These are phyloP conservation scores for Leucosporidium yakuticum DNA, from an alignment of 768 basidiomycete genomes.

Conservation along the genomic window DNA sequence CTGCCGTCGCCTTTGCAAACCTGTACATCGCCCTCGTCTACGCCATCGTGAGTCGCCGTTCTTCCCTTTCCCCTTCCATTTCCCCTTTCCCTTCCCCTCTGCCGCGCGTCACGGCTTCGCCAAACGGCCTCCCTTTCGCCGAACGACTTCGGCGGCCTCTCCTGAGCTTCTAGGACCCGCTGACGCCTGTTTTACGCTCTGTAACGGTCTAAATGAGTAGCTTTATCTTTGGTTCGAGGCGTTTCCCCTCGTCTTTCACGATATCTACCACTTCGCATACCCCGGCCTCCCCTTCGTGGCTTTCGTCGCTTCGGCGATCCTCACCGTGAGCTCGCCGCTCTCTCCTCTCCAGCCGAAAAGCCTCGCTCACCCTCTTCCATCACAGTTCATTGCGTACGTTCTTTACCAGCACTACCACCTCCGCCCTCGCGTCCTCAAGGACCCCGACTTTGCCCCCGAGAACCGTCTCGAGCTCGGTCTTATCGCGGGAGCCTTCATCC, in stretches of 20 bases:
- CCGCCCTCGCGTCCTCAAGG: background rate
- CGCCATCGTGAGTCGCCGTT: constrained; percentile 26
- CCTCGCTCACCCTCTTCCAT: too few relatives aligned
- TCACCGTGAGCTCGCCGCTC: too few relatives aligned
- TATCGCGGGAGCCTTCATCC: constrained; percentile 24
- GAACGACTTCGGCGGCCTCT: too few relatives aligned
- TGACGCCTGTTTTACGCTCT: too few relatives aligned
- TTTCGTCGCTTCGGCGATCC: background rate
- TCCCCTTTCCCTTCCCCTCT: background rate
- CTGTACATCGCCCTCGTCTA: constrained; percentile 41
- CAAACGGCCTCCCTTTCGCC: too few relatives aligned
- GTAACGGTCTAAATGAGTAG: constrained; percentile 12
- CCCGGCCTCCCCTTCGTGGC: too few relatives aligned
- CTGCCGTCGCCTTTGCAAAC: constrained; percentile 41
- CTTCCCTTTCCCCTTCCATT: background rate
- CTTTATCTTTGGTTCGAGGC: constrained; percentile 40
- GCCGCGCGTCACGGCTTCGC: too few relatives aligned
- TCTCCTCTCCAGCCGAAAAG: background rate
- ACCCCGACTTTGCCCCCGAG: constrained; percentile 20
- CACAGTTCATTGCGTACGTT: constrained; percentile 23
- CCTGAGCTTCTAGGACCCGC: too few relatives aligned
- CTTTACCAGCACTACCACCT: constrained; percentile 23
- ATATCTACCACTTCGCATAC: constrained; percentile 36
- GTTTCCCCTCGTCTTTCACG: constrained; percentile 41
- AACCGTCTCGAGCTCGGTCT: constrained; percentile 22